phyloP scores from a whole-genome alignment of 129 eudicot genomes.

The Flaveria trinervia region DNA sequence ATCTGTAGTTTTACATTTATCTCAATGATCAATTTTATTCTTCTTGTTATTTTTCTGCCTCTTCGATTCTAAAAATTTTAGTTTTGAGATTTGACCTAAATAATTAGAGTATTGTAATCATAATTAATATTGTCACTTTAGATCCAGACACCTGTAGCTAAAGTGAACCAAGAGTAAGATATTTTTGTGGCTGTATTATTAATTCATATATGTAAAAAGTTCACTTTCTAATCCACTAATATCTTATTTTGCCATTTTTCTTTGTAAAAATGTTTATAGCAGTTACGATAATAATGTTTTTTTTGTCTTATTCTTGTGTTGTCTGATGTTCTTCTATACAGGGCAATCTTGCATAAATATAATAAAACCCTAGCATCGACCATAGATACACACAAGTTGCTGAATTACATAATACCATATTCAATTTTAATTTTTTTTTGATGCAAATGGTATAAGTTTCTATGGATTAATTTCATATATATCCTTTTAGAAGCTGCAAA shows the following conservation, averaged over 20 bases:
- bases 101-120: background rate
- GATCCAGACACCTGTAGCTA: background rate
- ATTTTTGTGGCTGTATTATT: background rate
- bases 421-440: background rate
- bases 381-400: background rate
- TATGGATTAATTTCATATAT: background rate
- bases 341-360: background rate
- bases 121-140: background rate
- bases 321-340: background rate
- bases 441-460: background rate
- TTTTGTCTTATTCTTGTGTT: background rate
- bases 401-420: background rate
- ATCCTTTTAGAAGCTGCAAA: background rate
- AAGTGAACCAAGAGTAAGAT: slow-evolving; percentile 15
- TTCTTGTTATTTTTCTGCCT: background rate
- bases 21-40: slow-evolving; percentile 4
- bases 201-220: background rate
- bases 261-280: background rate
- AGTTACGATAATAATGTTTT: slow-evolving; percentile 2
- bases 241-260: background rate
- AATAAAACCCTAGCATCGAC: slow-evolving; percentile 10
- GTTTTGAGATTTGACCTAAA: background rate
- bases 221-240: background rate
- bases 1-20: background rate
- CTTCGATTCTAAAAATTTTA: background rate